phyloP scores from a whole-genome alignment of 805 yeast genomes.

The Alloascoidea hylecoeti region DNA sequence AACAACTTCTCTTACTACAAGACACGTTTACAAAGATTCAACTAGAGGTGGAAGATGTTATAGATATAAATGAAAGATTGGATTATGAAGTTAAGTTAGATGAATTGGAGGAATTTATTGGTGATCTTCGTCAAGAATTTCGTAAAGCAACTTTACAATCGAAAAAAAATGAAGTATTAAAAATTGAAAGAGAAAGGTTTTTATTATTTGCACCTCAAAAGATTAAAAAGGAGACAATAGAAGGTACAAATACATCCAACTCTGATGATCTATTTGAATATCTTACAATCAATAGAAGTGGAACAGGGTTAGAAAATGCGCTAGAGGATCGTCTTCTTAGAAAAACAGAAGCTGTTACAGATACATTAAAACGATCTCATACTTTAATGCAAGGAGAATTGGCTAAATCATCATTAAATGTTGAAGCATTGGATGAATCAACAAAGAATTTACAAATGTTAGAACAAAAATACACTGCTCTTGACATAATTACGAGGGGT shows the following conservation, averaged over 20 bases:
- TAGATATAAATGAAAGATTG: too few species aligned
- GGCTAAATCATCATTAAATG: constrained; percentile 19
- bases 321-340: constrained; percentile 10
- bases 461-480: constrained; percentile 19
- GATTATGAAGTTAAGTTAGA: constrained; percentile 5
- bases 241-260: too few species aligned
- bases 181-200: constrained; percentile 9
- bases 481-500: constrained; percentile 20
- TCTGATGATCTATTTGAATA: too few species aligned
- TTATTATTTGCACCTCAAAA: too few species aligned
- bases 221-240: too few species aligned
- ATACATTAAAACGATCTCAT: constrained; percentile 16
- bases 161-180: constrained; percentile 8
- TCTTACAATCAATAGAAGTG: too few species aligned
- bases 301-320: not conserved
- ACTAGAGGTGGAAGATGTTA: too few species aligned
- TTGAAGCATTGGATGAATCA: constrained; percentile 21
- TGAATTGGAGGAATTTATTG: constrained; percentile 4
- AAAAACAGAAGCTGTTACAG: constrained; percentile 14
- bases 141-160: constrained; percentile 11
- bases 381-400: constrained; percentile 22
- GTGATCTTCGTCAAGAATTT: constrained; percentile 9
- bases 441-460: constrained; percentile 18
- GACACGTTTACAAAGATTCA: too few species aligned
- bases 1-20: too few species aligned